phyloP scores from a whole-genome alignment of 208 protist genomes.

The Acanthamoeba lenticulata region DNA sequence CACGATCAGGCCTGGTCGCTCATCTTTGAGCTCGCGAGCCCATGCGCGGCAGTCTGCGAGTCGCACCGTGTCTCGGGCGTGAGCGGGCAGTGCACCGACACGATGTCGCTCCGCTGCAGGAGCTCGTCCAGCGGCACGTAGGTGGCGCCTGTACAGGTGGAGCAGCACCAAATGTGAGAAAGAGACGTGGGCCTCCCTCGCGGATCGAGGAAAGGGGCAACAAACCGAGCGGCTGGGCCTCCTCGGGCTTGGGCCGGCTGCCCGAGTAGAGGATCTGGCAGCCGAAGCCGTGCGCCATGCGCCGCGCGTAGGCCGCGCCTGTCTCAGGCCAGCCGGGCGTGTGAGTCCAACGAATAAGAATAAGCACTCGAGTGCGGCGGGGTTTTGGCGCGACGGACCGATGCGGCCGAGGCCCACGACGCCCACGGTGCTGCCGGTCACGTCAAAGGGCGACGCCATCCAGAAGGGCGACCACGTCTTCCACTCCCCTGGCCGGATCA shows the following conservation, averaged over 20 bases:
- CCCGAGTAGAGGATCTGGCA: neutral
- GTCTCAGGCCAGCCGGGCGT: neutral
- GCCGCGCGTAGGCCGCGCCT: constrained; percentile 11
- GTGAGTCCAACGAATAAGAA: neutral
- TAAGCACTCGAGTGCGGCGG: neutral
- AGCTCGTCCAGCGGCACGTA: constrained; percentile 65
- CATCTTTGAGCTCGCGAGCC: neutral
- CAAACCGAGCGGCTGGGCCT: neutral
- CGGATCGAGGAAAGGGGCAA: neutral
- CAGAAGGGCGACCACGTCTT: constrained; percentile 55
- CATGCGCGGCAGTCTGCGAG: neutral
- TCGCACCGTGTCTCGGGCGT: constrained; percentile 20
- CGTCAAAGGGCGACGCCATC: constrained; percentile 33
- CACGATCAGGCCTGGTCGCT: neutral
- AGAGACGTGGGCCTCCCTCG: neutral
- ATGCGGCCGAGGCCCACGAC: constrained; percentile 61
- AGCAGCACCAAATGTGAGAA: neutral
- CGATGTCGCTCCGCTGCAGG: constrained; percentile 57
- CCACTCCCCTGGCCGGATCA: constrained; percentile 44
- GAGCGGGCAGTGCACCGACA: constrained; percentile 70
- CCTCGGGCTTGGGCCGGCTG: neutral
- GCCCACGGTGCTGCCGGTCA: constrained; percentile 43
- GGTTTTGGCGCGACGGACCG: neutral
- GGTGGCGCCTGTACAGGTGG: neutral
- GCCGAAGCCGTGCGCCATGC: constrained; percentile 37